Evolutionary conservation across 495 filamentous ascomycete genomes (phyloP).

Genomic region (Lepraria neglecta): DNA sequence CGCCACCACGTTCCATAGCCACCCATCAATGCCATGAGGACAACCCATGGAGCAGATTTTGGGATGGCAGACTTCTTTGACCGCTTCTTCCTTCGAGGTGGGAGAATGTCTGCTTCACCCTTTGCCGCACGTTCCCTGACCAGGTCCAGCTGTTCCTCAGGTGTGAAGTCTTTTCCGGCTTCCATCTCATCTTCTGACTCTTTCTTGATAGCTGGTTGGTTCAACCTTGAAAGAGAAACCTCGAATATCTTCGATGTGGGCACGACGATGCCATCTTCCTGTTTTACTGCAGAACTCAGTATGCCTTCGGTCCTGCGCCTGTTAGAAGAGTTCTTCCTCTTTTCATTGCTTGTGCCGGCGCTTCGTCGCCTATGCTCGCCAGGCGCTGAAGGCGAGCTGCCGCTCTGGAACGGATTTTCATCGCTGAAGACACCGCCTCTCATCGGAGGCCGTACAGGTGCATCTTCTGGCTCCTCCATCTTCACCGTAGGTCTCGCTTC

Average conservation of each 20-base stretch:
- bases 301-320: constrained; percentile 35
- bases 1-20: constrained; percentile 80
- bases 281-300: constrained; percentile 7
- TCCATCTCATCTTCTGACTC: constrained; percentile 43
- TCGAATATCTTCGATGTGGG: constrained; percentile 44
- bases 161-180: constrained; percentile 85
- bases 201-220: constrained; percentile 33
- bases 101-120: constrained; percentile 32
- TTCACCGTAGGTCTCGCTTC: constrained; percentile 47
- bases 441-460: constrained; percentile 31
- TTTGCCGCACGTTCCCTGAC: constrained; percentile 50
- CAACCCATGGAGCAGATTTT: constrained; percentile 55
- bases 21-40: constrained; percentile 57
- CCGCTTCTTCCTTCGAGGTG: constrained; percentile 25
- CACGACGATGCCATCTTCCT: constrained; percentile 36
- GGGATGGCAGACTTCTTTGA: constrained; percentile 30
- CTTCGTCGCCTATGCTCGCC: constrained; percentile 31
- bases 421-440: constrained; percentile 63
- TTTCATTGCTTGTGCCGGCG: constrained; percentile 35
- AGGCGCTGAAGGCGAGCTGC: constrained; percentile 51
- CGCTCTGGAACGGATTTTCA: constrained; percentile 95
- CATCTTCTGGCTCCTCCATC: constrained; percentile 34
- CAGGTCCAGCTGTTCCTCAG: constrained; percentile 77
- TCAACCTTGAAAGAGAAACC: constrained; percentile 36
- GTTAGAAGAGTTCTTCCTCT: constrained; percentile 46